These are phyloP conservation scores for Lichtheimia hyalospora DNA, from an alignment of 371 early-diverging fungal species.

Conservation along the genomic window DNA sequence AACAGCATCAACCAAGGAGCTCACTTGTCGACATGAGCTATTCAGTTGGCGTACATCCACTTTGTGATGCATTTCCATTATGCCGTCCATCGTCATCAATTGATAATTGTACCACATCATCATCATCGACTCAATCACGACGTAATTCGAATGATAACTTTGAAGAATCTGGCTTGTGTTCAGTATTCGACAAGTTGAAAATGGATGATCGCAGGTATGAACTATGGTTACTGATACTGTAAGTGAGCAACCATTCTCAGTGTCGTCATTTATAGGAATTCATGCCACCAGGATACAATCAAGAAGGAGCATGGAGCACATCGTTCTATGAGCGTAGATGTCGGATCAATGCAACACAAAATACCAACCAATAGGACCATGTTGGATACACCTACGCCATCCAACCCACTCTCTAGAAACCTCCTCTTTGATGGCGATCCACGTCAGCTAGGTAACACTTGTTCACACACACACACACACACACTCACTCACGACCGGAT, in stretches of 20 bases:
- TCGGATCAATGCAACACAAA: slow-evolving; percentile 23
- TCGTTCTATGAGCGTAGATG: slow-evolving; percentile 37
- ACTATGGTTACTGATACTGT: not conserved
- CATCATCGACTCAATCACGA: slow-evolving; percentile 26
- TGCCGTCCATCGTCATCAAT: slow-evolving; percentile 5
- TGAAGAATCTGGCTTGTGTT: slow-evolving; percentile 12
- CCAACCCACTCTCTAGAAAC: not conserved
- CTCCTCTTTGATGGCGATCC: not conserved
- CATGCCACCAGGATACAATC: slow-evolving; percentile 6
- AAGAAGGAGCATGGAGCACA: slow-evolving; percentile 18
- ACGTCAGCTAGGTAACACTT: not conserved
- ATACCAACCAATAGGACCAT: slow-evolving; percentile 5
- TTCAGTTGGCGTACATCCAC: too few relatives aligned
- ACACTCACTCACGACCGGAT: not conserved
- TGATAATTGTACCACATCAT: slow-evolving; percentile 9
- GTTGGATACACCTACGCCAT: slow-evolving; percentile 10
- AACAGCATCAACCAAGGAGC: not conserved
- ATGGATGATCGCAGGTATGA: slow-evolving; percentile 16
- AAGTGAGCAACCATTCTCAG: not conserved
- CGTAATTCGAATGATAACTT: slow-evolving; percentile 18
- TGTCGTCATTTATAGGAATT: slow-evolving; percentile 10
- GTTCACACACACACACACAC: too few relatives aligned
- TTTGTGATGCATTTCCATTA: not conserved
- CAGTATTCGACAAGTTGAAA: slow-evolving; percentile 16
- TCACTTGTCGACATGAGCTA: too few relatives aligned